phyloP scores from a whole-genome alignment of 2,329 filamentous ascomycete genomes.

The Hymenoscyphus repandus region DNA sequence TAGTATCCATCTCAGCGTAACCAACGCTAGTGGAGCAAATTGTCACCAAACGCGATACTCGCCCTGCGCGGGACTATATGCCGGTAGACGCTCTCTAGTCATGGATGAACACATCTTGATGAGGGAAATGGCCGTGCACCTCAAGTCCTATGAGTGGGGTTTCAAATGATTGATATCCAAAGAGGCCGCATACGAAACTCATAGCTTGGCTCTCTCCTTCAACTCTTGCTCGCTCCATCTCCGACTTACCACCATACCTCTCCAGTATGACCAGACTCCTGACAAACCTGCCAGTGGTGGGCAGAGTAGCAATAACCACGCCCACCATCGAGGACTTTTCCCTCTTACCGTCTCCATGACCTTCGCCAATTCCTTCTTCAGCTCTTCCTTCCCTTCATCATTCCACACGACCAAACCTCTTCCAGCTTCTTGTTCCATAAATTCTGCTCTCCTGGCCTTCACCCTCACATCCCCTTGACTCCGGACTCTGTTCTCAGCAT shows the following conservation, averaged over 20 bases:
- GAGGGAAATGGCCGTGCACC: too few species aligned
- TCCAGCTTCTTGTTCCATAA: constrained; percentile 56
- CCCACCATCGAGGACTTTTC: constrained; percentile 59
- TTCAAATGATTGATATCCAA: background rate
- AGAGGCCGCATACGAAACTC: background rate
- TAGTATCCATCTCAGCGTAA: too few species aligned
- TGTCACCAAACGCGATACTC: too few species aligned
- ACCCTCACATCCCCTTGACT: constrained; percentile 82
- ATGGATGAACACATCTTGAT: too few species aligned
- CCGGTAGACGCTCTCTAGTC: too few species aligned
- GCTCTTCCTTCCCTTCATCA: constrained; percentile 66
- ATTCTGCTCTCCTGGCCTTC: constrained; percentile 64
- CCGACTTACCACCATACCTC: constrained; percentile 65
- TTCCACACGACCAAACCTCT: constrained; percentile 87
- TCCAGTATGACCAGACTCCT: constrained; percentile 66
- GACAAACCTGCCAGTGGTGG: constrained; percentile 69
- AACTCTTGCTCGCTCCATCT: constrained; percentile 60
- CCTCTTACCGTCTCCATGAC: constrained; percentile 59
- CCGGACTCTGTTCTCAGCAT: constrained; percentile 78
- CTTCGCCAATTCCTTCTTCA: constrained; percentile 60
- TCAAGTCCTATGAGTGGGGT: too few species aligned
- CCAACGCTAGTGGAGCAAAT: too few species aligned
- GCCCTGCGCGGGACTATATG: too few species aligned
- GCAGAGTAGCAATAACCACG: constrained; percentile 60
- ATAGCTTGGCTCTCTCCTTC: constrained; percentile 56